Base-by-base conservation (phyloP, 257 asterid species). In the Petunia secreta region DNA sequence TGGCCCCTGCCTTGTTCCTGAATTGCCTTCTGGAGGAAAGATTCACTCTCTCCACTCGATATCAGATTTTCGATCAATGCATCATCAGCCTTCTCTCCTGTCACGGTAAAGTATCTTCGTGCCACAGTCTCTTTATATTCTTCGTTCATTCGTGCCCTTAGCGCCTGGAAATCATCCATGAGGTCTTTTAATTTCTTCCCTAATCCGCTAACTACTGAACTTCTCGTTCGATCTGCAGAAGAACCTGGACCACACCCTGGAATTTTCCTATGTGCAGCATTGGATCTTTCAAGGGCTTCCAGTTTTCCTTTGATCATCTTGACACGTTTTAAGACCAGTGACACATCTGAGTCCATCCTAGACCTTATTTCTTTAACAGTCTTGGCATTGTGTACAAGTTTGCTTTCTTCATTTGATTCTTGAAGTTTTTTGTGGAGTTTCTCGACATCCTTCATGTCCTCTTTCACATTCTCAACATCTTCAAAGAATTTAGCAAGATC, bases 1-100 rank as follows among this genome's bases (percentile, higher is more conserved):
- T 87, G 90, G 38, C 89, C 90, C 3, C 88, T 77, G 1, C 90
- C 90, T 66, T 87, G 89, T 54, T 87, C 88, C 39, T 87, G 90
- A 60, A 87, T 87, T 34, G 90, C 90, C 79, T 87, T 85, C 14
- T 87, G 90, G 9, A 87, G 77, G 75, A 87, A 87, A 0, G 87
- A 73, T 36, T 87, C 90, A 36, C 90, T 85, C 78, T 85, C 90
- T 9, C 90, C 90, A 15, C 90, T 87, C 15, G 90, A 87, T 15
- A 87, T 85, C 78, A 87, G 52, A 50, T 87, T 85, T 13, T 87
- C 90, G 4, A 87, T 85, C 75, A 87, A 46, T 0, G 73, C 90
- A 2, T 85, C 87, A 1, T 65, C 38, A 1, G 90, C 75, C 79
- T 83, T 83, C 75, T 87, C 89, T 25, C 90, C 90, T 0, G 89